Evolutionary conservation across 441 rosid species (phyloP).

Genomic region (Corymbia citriodora): DNA sequence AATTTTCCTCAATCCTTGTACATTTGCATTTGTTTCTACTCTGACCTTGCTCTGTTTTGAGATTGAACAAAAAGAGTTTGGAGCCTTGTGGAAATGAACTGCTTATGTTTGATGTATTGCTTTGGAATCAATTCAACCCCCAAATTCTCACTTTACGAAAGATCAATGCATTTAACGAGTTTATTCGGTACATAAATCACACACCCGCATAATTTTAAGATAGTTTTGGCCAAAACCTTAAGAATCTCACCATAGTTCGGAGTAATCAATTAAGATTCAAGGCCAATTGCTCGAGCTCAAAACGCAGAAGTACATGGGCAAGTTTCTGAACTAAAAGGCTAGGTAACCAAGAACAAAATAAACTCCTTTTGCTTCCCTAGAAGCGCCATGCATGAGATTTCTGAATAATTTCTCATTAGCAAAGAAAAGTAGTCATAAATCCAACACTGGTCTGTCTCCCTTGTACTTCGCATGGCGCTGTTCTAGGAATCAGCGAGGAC

Average conservation of each 20-base stretch:
- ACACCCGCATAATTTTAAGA: background rate
- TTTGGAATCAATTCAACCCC: background rate
- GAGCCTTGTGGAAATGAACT: background rate
- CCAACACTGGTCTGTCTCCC: background rate
- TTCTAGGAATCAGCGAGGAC: background rate
- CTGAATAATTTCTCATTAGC: background rate
- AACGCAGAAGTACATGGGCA: background rate
- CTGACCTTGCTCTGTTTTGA: background rate
- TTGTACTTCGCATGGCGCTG: background rate
- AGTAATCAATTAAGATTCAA: background rate
- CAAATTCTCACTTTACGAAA: background rate
- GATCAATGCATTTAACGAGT: background rate
- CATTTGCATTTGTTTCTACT: background rate
- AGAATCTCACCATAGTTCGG: background rate
- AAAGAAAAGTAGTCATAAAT: background rate
- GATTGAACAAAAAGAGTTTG: background rate
- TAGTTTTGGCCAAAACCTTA: background rate
- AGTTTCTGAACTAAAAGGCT: background rate
- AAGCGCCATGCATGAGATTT: background rate
- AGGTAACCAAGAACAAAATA: background rate
- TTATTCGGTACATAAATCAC: background rate
- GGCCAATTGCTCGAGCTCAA: background rate
- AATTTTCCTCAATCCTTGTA: background rate
- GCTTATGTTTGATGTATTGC: background rate
- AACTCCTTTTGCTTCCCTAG: background rate